Base-by-base conservation (phyloP, 2,329 filamentous ascomycete genomes). In the Xylaria sp. region DNA sequence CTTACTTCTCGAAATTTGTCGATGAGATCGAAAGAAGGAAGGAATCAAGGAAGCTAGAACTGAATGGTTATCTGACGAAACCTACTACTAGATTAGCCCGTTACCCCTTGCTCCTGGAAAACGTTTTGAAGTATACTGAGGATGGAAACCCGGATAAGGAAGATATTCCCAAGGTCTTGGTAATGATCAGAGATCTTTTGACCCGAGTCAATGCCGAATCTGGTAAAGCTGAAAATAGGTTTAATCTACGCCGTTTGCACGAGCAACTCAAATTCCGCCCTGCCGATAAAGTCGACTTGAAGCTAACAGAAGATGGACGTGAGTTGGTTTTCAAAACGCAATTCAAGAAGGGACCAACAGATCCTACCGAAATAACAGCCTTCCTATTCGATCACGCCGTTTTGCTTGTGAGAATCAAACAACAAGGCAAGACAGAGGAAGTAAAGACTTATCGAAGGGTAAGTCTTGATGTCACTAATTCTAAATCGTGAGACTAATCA, bases 301-400 rank as follows among this genome's bases (percentile, higher is more conserved):
- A 97, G 80, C 86, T 99, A 60, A 97, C 94, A 0, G 96, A 99
- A 76, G 94, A 97, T 75, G 93, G 92, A 63, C 92, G 96, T 69
- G 94, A 98, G 80, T 85, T 99, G 75, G 90, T 99, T 71, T 97
- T 95, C 83, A 99, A 98, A 84, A 94, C 94, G 76, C 90, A 90
- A 70, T 88, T 99, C 81, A 98, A 97, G 85, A 98, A 98, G 84
- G 90, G 91, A 4, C 92, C 94, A 0, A 94, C 93, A 0, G 94
- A 98, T 78, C 91, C 90, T 56, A 89, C 92, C 0, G 95, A 98
- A 76, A 95, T 99, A 54, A 96, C 94, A 23, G 94, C 94, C 18
- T 99, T 97, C 83, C 86, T 99, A 28, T 98, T 99, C 78, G 96
- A 99, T 77, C 96, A 99, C 79, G 95, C 96, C 2, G 91, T 99